A percentile compares a stretch with the other conserved stretches of the same genome.
phyloP scores from a whole-genome alignment of 768 basidiomycete species.

The Chlorophyllum brunneum region DNA sequence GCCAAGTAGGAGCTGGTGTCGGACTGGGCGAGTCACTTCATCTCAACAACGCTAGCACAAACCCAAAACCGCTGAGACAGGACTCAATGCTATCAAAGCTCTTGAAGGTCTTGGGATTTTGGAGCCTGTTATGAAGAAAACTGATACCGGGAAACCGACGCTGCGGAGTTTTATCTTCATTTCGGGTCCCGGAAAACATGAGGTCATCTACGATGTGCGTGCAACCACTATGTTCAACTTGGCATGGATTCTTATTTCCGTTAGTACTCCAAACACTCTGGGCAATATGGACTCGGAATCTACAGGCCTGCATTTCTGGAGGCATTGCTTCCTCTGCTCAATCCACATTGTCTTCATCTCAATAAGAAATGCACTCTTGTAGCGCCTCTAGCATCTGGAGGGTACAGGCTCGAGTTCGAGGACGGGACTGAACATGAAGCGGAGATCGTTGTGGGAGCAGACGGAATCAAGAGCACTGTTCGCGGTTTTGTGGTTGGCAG shows the following conservation, averaged over 20 bases:
- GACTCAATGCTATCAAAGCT: constrained; percentile 47
- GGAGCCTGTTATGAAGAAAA: constrained; percentile 34
- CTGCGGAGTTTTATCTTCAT: constrained; percentile 35
- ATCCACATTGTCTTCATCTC: constrained; percentile 41
- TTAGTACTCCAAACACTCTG: constrained; percentile 29
- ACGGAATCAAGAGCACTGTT: constrained; percentile 48
- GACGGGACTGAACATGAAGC: constrained; percentile 45
- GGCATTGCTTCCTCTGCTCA: constrained; percentile 38
- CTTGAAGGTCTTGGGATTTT: constrained; percentile 41
- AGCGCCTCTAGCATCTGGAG: constrained; percentile 21
- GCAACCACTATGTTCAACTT: no score
- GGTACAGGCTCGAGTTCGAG: constrained; percentile 37
- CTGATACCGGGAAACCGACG: constrained; percentile 29
- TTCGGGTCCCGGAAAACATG: constrained; percentile 38
- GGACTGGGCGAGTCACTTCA: constrained; percentile 36
- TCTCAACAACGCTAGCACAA: neutral
- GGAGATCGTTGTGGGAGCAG: constrained; percentile 48
- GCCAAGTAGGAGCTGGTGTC: constrained; percentile 54
- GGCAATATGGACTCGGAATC: constrained; percentile 39
- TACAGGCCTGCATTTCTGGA: constrained; percentile 48
- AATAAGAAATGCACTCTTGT: constrained; percentile 45
- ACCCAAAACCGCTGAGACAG: constrained; percentile 21
- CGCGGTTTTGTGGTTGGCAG: constrained; percentile 34
- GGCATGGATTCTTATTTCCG: constrained; percentile 1
- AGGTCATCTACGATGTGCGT: constrained; percentile 42